Base-by-base conservation (phyloP, 257 asterid species). In the Scutellaria barbata region DNA sequence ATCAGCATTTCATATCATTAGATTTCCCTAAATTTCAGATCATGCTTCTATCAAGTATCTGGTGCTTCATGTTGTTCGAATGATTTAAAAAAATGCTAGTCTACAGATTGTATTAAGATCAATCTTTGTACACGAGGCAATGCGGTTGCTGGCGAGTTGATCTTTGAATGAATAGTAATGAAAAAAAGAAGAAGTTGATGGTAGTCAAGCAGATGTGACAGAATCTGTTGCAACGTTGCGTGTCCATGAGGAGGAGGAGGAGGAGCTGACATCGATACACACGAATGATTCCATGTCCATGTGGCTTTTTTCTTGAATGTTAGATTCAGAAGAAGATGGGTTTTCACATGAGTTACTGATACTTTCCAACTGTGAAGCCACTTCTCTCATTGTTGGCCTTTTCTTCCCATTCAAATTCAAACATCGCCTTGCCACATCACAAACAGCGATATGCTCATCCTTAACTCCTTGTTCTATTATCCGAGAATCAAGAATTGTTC, bases 361-460 rank as follows among this genome's bases (percentile, higher is more conserved):
- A 46, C 68, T 66, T 42, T 79, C 87, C 74, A 82, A 41, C 48
- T 82, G 82, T 63, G n/a, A 47, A 3, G 79, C 82, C 56, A 79
- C 86, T 66, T 82, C 81, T 66, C 74, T 63, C 12, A 79, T 70
- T 2, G 69, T 79, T 0, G 86, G 83, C 67, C 82, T 65, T 66
- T 35, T 68, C 66, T 51, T 79, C 51, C 84, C 82, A 12, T 69
- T 79, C 8, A 82, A 73, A 61, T 76, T 70, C 77, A 79, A 61
- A 47, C 82, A 82, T 64, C 63, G 53, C 39, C 35, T 55, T 3
- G 86, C 84, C 48, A 82, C 53, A 46, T 56, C 53, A 50, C 76
- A 78, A n/a, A 79, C 86, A 2, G 25, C 18, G 42, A 53, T 1
- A 5, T 63, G 77, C 47, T 76, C 86, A 5, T 68, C 74, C 13